Base-by-base conservation (phyloP, 192 early-diverging fungal genomes). In the Geosiphon pyriformis region DNA sequence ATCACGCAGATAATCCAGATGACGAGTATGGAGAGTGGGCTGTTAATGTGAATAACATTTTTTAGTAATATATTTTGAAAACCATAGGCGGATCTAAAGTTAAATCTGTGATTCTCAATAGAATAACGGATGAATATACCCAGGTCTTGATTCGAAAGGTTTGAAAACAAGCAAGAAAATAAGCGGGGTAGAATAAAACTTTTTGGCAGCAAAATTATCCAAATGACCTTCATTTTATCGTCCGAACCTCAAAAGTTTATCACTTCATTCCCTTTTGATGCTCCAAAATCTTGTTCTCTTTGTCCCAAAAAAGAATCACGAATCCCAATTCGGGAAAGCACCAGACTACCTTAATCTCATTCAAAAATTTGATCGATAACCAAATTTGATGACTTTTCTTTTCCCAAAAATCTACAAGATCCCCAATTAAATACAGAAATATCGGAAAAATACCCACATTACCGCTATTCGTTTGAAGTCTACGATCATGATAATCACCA, bases 1-100 rank as follows among this genome's bases (percentile, higher is more conserved):
- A 63, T 87, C 86, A 32, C 81, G 69, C 42, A 91, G 70, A 72
- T 91, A 91, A 18, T 91, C 89, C 29, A 91, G 67, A 70, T 91
- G 89, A 25, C 86, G 81, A 15, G 70, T 23, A 65, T 91, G 89
- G 12, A 91, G 57, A 17, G 71, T 65, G 8, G 73, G 54, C 57
- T 88, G 85, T 23, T 76, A 70, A 77, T 84, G 55, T 60, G 10
- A 42, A 25, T 26, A 68, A n/a, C n/a, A n/a, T n/a, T n/a, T n/a
- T n/a, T n/a, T n/a, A n/a, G n/a, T n/a, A n/a, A n/a, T n/a, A n/a
- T n/a, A n/a, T n/a, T n/a, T n/a, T n/a, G n/a, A n/a, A n/a, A n/a
- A n/a, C n/a, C n/a, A n/a, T n/a, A n/a, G n/a, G n/a, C n/a, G n/a
- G n/a, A n/a, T n/a, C n/a, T n/a, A n/a, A n/a, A n/a, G n/a, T n/a